phyloP scores from a whole-genome alignment of 306 rosid species.

The Hippophae tibetana region DNA sequence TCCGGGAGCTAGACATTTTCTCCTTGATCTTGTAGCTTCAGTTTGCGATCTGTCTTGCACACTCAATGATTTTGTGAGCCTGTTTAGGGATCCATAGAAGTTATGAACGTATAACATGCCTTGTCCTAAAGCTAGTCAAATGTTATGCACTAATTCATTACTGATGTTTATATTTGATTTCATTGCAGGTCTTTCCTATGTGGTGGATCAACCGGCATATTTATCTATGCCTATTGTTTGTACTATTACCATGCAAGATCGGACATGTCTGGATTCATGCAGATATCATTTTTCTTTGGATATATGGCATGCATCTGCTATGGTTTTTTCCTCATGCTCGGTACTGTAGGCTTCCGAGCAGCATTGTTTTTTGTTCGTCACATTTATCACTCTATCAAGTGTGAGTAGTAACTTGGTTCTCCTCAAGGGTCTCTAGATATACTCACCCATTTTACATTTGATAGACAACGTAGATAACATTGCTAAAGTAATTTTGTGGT shows the following conservation, averaged over 20 bases:
- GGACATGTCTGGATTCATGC: conserved; percentile 97
- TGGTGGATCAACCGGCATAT: conserved; percentile 97
- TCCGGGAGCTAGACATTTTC: too few species aligned
- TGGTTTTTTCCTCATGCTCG: conserved; percentile 96
- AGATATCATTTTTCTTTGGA: conserved; percentile 91
- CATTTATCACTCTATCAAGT: conserved; percentile 93
- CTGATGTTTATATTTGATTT: conserved; percentile 11
- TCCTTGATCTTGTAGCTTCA: too few species aligned
- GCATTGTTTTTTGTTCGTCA: conserved; percentile 86
- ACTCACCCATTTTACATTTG: too few species aligned
- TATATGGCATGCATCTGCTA: conserved; percentile 99
- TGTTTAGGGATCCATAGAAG: too few species aligned
- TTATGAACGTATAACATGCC: too few species aligned
- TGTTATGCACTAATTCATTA: not conserved
- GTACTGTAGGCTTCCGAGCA: conserved; percentile 85
- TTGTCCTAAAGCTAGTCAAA: not conserved
- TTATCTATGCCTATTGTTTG: conserved; percentile 91
- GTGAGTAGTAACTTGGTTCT: conserved; percentile 39
- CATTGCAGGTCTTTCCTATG: conserved; percentile 72
- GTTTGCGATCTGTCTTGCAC: too few species aligned
- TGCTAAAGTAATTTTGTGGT: too few species aligned
- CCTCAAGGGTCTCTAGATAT: too few species aligned
- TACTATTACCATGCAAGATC: conserved; percentile 88
- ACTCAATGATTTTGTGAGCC: too few species aligned
- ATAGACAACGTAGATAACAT: too few species aligned